Percentiles rank a stretch among this genome's conserved stretches.
These are phyloP conservation scores for Dryas drummondii DNA, from an alignment of 306 rosid genomes.

Conservation along the genomic window DNA sequence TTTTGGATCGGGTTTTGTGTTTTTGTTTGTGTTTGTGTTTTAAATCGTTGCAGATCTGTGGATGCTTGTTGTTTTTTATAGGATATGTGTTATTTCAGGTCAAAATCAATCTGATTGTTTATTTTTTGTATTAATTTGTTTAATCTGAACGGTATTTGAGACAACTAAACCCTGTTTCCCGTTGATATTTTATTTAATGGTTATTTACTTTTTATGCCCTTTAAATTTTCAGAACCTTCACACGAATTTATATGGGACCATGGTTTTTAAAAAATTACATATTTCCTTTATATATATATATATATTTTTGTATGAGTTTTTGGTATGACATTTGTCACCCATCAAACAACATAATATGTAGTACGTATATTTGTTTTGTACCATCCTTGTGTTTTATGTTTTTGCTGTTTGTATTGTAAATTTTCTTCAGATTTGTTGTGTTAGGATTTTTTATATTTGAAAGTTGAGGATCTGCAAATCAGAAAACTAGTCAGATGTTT, in stretches of 20 bases:
- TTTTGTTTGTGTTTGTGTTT: neutral
- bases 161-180: too few species aligned
- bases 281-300: neutral
- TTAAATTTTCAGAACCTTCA: neutral
- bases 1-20: neutral
- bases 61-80: neutral
- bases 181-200: neutral
- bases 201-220: neutral
- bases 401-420: neutral
- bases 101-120: neutral
- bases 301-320: too few species aligned
- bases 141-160: neutral
- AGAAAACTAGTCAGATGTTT: neutral
- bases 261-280: neutral
- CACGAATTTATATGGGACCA: neutral
- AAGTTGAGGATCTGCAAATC: neutral
- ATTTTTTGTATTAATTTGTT: neutral
- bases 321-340: too few species aligned
- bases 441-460: neutral
- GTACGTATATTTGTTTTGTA: neutral
- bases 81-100: too few species aligned
- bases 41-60: conserved; percentile 23
- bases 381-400: neutral
- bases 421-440: neutral
- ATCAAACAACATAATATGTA: neutral